Base-by-base conservation (phyloP, 2,329 filamentous ascomycete genomes). In the Claviceps sp. region DNA sequence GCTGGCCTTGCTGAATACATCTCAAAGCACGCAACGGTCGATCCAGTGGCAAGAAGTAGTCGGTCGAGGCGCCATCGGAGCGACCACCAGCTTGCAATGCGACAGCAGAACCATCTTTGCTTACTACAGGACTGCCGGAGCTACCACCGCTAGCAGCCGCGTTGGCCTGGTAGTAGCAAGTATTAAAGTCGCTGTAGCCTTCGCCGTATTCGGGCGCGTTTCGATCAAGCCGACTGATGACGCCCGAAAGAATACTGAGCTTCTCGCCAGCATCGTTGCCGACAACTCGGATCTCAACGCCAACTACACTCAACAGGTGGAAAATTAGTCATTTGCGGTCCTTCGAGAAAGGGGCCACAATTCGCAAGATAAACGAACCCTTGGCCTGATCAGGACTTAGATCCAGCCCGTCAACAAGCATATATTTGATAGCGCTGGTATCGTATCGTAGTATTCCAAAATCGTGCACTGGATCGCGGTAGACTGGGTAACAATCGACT, bases 221-320 rank as follows among this genome's bases (percentile, higher is more conserved):
- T 59, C 93, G 82, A 63, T 98, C 93, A 54, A 98, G 75, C 61
- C 93, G 84, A 70, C 89, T 95, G 66, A 98, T 98, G 52, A 98
- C 91, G 61, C 93, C 93, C 5, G 93, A 97, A 54, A 98, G 73
- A 61, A 98, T 98, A 74, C 89, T 96, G 59, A 98, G 81, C 71
- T 98, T 98, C 68, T 98, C 93, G 58, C 93, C 93, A 34, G 93
- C 93, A 74, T 98, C 93, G 68, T 98, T 98, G 71, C 93, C 93
- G 5, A 98, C 93, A 1, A 98, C 93, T 59, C 94, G 79, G 59
- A 98, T 97, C 70, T 98, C 93, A 14, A 87, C 82, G 52, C 93
- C 93, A 50, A 98, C 91, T 71, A 52, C 5, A 46, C 6, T 22
- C 5, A 30, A 34, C 24, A n/a, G 22, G 2, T 41, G 34, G 6